Base-by-base conservation (phyloP, 345 rosid genomes). In the Viola odorata region DNA sequence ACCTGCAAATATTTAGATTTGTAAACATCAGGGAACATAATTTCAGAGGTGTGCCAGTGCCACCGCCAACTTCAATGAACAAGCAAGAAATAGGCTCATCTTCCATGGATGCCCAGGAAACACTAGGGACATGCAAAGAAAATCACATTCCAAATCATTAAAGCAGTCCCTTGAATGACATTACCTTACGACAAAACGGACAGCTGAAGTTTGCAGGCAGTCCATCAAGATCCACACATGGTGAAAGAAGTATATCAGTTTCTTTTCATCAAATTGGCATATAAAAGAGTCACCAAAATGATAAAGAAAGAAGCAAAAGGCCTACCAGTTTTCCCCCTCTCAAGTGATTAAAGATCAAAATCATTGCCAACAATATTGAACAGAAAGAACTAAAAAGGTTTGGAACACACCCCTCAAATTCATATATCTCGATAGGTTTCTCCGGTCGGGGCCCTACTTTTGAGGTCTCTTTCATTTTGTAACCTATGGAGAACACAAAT, bases 121-220 rank as follows among this genome's bases (percentile, higher is more conserved):
- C 7, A 61, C 53, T 17, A 38, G 49, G 45, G n/a, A 57, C 10
- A 40, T 50, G 1, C 8, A 60, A 48, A 47, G 45, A 49, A 37
- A 23, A 69, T 41, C 38, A 50, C 15, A 36, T 44, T 47, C 4
- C 45, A 32, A 15, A 8, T 15, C 8, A 32, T 17, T 8, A 32
- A 1, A 53, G 32, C 5, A 15, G 41, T 17, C 17, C 17, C 45
- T 48, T 12, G 13, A 40, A 57, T 48, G 57, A 41, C 38, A 60
- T 77, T 89, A 92, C 96, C 96, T 92, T 92, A 41, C 96, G 91
- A 75, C 98, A 92, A 69, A 92, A 92, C 17, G 98, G 98, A 50
- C 98, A 89, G 79, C 98, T 92, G 78, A 44, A 76, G 55, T 73
- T 68, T 42, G 77, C 69, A 70, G 13, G 48, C 7, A 50, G 67